Base-by-base conservation (phyloP, 2,329 filamentous ascomycete genomes). In the Phaeosphaeriaceae sp. region DNA sequence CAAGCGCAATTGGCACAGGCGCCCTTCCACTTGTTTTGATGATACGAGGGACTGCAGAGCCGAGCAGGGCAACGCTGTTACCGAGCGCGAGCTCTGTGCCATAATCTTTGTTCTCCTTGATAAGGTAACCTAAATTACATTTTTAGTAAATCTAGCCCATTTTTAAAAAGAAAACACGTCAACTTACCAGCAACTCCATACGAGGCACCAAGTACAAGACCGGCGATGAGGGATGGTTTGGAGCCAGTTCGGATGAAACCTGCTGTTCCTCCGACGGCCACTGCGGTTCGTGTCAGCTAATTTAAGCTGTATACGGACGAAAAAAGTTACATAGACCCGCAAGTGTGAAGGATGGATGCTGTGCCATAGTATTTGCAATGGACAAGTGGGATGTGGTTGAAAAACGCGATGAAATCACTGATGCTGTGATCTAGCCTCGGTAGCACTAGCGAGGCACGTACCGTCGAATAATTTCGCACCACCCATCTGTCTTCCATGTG, bases 311-410 rank as follows among this genome's bases (percentile, higher is more conserved):
- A 29, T 21, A 13, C 5, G 12, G 11, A 12, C 30, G 9, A 16
- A 17, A 6, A 13, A 16, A 21, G 36, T 56, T 58, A 67, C 64
- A 42, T 12, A 67, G 58, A 17, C 61, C 64, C 20, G 64, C 63
- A 15, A 67, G 58, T 4, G 64, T 66, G 35, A 67, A 67, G 7
- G 64, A 67, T 2, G 64, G 64, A 39, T 67, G 64, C 36, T 67
- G 63, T 17, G 64, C 64, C 64, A 67, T 67, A 13, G 21, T 46
- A 16, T 26, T 43, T 39, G n/a, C 18, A 41, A 48, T 51, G 43
- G 18, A 35, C 23, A 13, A 7, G 15, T 33, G 39, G 43, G 39
- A 33, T 32, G 26, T 20, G 21, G 26, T 20, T 11, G 37, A 30
- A 16, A 46, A 47, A 29, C 16, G 37, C 36, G 26, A 26, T 30